phyloP scores from a whole-genome alignment of 1,284 basidiomycete species.

The Inonotus hispidus region DNA sequence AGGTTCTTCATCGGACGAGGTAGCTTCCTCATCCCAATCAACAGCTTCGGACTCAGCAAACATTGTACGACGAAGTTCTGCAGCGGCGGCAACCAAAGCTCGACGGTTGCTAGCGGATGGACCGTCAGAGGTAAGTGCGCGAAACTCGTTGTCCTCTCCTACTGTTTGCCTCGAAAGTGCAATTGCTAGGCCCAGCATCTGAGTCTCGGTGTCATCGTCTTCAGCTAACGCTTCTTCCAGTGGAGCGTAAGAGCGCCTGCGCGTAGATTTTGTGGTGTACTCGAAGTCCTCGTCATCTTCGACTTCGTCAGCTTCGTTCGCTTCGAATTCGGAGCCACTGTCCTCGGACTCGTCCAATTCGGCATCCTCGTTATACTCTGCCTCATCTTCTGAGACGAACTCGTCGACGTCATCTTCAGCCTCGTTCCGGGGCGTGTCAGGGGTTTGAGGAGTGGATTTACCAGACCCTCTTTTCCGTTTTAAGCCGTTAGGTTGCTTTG shows the following conservation, averaged over 20 bases:
- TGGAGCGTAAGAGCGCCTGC: conserved; percentile 20
- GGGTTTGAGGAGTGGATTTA: conserved; percentile 1
- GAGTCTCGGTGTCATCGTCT: conserved; percentile 41
- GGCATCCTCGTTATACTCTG: conserved; percentile 16
- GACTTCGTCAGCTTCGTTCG: conserved; percentile 32
- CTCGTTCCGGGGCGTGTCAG: conserved; percentile 24
- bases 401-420: conserved; percentile 26
- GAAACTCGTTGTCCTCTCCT: conserved; percentile 26
- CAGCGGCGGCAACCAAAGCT: conserved; percentile 44
- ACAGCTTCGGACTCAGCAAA: conserved; percentile 17
- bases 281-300: conserved; percentile 41
- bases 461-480: conserved; percentile 34
- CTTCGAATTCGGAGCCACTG: conserved; percentile 23
- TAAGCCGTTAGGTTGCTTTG: background rate
- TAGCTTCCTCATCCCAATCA: conserved; percentile 23
- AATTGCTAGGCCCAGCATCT: conserved; percentile 55
- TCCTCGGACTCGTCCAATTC: conserved; percentile 17
- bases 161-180: conserved; percentile 45
- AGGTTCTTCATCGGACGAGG: conserved; percentile 32
- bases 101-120: conserved; percentile 35
- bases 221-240: conserved; percentile 23
- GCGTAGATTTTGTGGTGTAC: conserved; percentile 30
- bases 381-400: conserved; percentile 22
- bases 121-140: conserved; percentile 25
- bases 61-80: conserved; percentile 44